These are phyloP conservation scores for Nelumbo lutea DNA, from an alignment of 164 flowering plant species.

Conservation along the genomic window DNA sequence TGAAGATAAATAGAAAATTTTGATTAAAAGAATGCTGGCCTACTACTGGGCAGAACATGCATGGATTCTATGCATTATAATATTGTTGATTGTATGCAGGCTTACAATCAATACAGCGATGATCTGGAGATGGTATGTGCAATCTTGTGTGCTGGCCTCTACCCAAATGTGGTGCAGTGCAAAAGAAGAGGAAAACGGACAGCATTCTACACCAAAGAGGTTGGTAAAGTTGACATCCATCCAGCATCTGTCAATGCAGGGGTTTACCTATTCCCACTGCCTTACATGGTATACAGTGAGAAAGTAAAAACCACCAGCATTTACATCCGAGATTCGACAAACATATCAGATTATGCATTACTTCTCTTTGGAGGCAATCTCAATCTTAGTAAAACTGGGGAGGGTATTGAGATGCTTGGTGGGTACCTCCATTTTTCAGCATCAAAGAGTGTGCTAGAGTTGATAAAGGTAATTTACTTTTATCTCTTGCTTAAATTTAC, in stretches of 20 bases:
- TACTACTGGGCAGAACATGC: too few species aligned
- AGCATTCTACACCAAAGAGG: conserved; percentile 89
- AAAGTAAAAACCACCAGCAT: conserved; percentile 84
- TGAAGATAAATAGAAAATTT: too few species aligned
- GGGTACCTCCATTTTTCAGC: conserved; percentile 98
- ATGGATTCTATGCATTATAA: too few species aligned
- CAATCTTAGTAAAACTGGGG: conserved; percentile 61
- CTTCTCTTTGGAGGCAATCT: conserved; percentile 94
- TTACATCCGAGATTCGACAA: conserved; percentile 79
- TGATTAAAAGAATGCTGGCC: too few species aligned
- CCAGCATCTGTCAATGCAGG: conserved; percentile 98
- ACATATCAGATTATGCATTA: conserved; percentile 91
- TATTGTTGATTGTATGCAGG: conserved; percentile 33
- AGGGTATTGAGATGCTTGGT: conserved; percentile 94
- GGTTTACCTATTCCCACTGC: conserved; percentile 73
- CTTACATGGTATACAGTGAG: conserved; percentile 91
- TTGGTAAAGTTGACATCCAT: conserved; percentile 92
- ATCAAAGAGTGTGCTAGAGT: conserved; percentile 68
- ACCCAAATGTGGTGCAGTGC: conserved; percentile 96
- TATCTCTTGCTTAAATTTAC: not conserved
- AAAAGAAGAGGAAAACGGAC: conserved; percentile 92
- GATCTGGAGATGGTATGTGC: conserved; percentile 96
- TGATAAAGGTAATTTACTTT: conserved; percentile 53
- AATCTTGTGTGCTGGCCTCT: conserved; percentile 93
- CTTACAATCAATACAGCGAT: conserved; percentile 73